phyloP scores from a whole-genome alignment of 768 basidiomycete species.

The Mrakia gelida region DNA sequence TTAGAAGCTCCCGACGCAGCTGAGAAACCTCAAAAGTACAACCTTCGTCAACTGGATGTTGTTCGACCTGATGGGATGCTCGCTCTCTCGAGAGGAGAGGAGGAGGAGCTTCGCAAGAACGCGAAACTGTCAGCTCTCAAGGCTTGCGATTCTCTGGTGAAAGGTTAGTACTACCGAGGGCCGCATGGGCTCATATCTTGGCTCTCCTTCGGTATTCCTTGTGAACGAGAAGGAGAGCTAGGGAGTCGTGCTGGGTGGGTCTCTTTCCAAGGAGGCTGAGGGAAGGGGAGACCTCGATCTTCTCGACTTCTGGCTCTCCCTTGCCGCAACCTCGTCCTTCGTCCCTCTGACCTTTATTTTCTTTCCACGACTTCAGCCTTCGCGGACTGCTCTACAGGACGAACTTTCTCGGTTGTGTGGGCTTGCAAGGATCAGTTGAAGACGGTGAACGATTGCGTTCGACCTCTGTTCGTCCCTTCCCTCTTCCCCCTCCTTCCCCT shows the following conservation, averaged over 20 bases:
- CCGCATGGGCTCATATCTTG: too few species aligned
- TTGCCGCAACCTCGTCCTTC: not conserved
- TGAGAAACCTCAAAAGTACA: constrained; percentile 6
- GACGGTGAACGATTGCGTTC: constrained; percentile 70
- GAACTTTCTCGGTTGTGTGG: constrained; percentile 81
- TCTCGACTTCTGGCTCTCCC: not conserved
- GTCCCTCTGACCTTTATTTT: not conserved
- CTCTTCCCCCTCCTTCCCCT: not conserved
- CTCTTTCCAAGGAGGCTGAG: not conserved
- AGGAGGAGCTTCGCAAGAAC: constrained; percentile 75
- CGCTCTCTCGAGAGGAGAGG: constrained; percentile 41
- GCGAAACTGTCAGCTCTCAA: constrained; percentile 73
- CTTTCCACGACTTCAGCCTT: constrained; percentile 55
- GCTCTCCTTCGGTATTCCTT: too few species aligned
- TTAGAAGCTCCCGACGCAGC: not conserved
- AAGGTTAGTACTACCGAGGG: constrained; percentile 51
- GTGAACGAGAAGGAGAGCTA: too few species aligned
- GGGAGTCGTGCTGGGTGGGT: too few species aligned
- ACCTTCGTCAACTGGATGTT: constrained; percentile 9
- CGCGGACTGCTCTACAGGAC: constrained; percentile 74
- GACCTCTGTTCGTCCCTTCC: constrained; percentile 23
- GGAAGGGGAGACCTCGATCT: constrained; percentile 9
- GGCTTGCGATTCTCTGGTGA: constrained; percentile 70
- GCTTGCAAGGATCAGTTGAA: constrained; percentile 67
- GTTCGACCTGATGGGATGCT: constrained; percentile 15